Evolutionary conservation across 306 rosid genomes (phyloP).

Genomic region (Malus domestica): DNA sequence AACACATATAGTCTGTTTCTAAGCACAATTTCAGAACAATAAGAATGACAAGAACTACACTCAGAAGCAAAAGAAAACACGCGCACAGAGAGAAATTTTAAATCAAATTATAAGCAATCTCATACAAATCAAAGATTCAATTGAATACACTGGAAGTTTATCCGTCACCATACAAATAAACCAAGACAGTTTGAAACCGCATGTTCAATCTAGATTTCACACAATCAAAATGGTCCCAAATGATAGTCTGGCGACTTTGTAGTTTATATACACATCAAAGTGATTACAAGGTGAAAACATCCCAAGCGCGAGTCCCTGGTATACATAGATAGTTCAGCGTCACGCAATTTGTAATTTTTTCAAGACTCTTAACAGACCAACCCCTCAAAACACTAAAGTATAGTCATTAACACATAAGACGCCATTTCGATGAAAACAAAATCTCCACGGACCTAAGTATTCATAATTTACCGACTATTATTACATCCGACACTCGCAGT

Average conservation of each 20-base stretch:
- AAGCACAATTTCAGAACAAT: constrained; percentile 35
- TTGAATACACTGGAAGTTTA: neutral
- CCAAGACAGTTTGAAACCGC: neutral
- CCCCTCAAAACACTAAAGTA: too few species aligned
- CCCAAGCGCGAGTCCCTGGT: too few species aligned
- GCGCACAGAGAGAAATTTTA: neutral
- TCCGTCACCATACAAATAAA: neutral
- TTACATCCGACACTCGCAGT: too few species aligned
- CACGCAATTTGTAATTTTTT: neutral
- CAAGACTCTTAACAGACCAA: too few species aligned
- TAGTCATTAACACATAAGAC: too few species aligned
- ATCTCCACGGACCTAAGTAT: too few species aligned
- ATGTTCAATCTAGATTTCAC: neutral
- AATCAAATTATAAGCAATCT: neutral
- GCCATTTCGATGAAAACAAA: too few species aligned
- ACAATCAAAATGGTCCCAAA: neutral
- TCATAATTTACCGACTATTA: too few species aligned
- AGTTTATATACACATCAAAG: too few species aligned
- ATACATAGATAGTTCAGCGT: too few species aligned
- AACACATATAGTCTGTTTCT: constrained; percentile 44
- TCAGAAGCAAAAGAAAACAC: constrained; percentile 10
- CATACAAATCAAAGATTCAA: neutral
- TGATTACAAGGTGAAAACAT: too few species aligned
- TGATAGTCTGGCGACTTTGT: neutral
- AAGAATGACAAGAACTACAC: constrained; percentile 18